Conservation (phyloP, 176 grass and related monocot genomes). For the Eragrostis nindensis region DNA sequence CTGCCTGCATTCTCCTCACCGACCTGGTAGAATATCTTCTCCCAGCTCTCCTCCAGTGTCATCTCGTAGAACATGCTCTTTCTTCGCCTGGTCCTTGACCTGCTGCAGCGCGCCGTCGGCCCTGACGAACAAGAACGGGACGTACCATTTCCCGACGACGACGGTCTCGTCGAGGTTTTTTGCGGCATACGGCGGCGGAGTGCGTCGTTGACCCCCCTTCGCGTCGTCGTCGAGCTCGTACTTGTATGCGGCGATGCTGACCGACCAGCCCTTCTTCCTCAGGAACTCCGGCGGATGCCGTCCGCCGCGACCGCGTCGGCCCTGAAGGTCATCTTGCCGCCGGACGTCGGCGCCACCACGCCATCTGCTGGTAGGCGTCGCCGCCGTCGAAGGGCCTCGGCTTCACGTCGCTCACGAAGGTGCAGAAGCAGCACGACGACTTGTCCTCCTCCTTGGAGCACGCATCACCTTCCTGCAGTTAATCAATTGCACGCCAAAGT, state of each 20-base stretch:
- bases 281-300: slow-evolving; percentile 20
- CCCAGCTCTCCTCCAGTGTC: slow-evolving; percentile 44
- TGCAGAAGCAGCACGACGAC: slow-evolving; percentile 32
- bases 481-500: too few species aligned
- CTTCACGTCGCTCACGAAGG: slow-evolving; percentile 30
- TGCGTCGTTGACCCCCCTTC: slow-evolving; percentile 20
- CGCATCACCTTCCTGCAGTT: slow-evolving; percentile 47
- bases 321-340: not conserved
- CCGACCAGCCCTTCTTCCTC: slow-evolving; percentile 42
- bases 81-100: slow-evolving; percentile 32
- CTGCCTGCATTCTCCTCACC: not conserved
- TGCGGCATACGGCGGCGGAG: slow-evolving; percentile 29
- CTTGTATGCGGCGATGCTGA: not conserved
- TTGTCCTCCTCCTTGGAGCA: slow-evolving; percentile 65
- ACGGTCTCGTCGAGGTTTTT: not conserved
- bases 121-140: slow-evolving; percentile 53
- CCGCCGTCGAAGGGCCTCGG: slow-evolving; percentile 44
- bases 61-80: slow-evolving; percentile 43
- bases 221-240: slow-evolving; percentile 8
- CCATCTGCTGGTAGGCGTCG: slow-evolving; percentile 63
- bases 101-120: not conserved
- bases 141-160: slow-evolving; percentile 47
- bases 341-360: slow-evolving; percentile 38
- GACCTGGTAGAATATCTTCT: slow-evolving; percentile 2
- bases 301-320: slow-evolving; percentile 16